Conservation (phyloP, 345 rosid species). For the Arabidopsis thaliana region DNA sequence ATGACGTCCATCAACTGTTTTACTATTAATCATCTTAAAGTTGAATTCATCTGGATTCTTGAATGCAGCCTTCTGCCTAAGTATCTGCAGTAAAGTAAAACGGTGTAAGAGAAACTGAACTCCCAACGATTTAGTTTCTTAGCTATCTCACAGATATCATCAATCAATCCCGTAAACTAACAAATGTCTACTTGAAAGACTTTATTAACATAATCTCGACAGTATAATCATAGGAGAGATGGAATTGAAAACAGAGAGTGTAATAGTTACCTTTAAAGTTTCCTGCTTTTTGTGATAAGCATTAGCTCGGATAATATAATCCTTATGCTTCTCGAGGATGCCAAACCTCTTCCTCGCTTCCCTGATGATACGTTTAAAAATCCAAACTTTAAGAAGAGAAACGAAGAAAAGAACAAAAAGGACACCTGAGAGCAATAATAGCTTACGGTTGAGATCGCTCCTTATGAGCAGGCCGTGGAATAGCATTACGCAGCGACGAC, state of each 20-base stretch:
- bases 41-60: constrained; percentile 87
- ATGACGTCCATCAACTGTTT: constrained; percentile 66
- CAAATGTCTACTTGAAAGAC: constrained; percentile 3
- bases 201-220: background rate
- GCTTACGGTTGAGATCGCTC: constrained; percentile 93
- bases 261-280: constrained; percentile 50
- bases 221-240: background rate
- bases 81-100: constrained; percentile 52
- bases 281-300: constrained; percentile 77
- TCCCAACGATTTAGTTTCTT: background rate
- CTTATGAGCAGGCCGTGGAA: constrained; percentile 74
- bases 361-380: constrained; percentile 47
- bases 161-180: background rate
- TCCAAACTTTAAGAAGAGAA: background rate
- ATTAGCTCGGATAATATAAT: constrained; percentile 77
- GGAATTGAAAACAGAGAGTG: background rate
- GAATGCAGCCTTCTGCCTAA: constrained; percentile 83
- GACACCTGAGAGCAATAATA: background rate
- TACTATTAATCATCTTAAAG: constrained; percentile 78
- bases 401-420: constrained; percentile 5
- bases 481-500: constrained; percentile 80
- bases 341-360: constrained; percentile 76
- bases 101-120: background rate
- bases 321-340: constrained; percentile 91
- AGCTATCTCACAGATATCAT: background rate